Percentiles rank a stretch among this genome's conserved stretches.
phyloP scores from a whole-genome alignment of 2,329 filamentous ascomycete genomes.

The Mycosphaerella arachidis region DNA sequence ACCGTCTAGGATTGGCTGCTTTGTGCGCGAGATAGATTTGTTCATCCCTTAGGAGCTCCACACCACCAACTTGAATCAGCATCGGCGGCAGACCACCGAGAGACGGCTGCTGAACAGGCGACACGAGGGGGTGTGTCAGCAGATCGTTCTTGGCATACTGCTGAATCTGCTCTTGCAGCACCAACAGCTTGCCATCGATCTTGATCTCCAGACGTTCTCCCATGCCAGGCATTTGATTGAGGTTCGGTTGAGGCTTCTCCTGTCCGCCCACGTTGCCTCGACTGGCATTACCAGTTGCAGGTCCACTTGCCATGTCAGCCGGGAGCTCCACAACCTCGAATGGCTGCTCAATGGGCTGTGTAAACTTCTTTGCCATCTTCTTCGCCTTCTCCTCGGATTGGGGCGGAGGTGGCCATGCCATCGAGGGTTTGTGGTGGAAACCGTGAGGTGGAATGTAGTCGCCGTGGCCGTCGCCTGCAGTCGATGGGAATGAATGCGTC shows the following conservation, averaged over 20 bases:
- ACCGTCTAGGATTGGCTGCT: constrained; percentile 75
- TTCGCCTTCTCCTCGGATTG: constrained; percentile 56
- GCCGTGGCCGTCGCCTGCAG: constrained; percentile 64
- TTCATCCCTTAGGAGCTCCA: constrained; percentile 85
- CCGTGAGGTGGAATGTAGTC: constrained; percentile 88
- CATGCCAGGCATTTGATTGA: constrained; percentile 22
- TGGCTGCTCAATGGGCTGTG: constrained; percentile 22
- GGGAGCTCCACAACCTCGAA: constrained; percentile 29
- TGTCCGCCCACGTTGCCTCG: constrained; percentile 13
- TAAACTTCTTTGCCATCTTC: constrained; percentile 16
- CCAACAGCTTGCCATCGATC: constrained; percentile 65
- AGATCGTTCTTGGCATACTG: constrained; percentile 81
- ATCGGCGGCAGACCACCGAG: constrained; percentile 86
- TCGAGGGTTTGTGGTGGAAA: constrained; percentile 84
- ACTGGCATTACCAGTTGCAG: constrained; percentile 12
- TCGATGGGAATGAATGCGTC: constrained; percentile 90
- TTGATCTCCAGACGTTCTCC: constrained; percentile 55
- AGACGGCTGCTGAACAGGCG: constrained; percentile 79
- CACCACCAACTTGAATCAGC: constrained; percentile 80
- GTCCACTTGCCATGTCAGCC: constrained; percentile 14
- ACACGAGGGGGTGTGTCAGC: constrained; percentile 81
- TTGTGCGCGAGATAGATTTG: constrained; percentile 95
- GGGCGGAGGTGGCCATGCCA: constrained; percentile 88
- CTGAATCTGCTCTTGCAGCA: constrained; percentile 89
- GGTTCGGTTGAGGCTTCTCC: constrained; percentile 15